These are phyloP conservation scores for Ogataea corticis DNA, from an alignment of 805 yeast species.

Conservation along the genomic window DNA sequence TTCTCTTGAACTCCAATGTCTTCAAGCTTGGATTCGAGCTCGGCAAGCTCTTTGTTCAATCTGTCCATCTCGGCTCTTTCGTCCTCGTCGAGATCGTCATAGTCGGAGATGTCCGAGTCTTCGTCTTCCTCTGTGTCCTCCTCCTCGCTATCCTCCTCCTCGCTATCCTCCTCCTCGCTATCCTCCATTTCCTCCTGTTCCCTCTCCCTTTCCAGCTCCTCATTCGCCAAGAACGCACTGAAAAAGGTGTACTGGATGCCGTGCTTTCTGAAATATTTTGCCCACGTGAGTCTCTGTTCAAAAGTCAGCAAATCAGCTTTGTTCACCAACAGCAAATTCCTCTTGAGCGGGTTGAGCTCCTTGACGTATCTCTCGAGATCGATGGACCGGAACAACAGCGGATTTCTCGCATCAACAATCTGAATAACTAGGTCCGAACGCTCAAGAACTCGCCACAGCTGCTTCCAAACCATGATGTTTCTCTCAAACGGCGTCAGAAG, in stretches of 20 bases:
- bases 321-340: conserved; percentile 81
- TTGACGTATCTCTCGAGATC: conserved; percentile 81
- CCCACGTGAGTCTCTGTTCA: conserved; percentile 83
- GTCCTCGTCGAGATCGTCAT: conserved; percentile 16
- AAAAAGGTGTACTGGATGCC: conserved; percentile 86
- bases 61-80: conserved; percentile 21
- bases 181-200: conserved; percentile 33
- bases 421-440: conserved; percentile 93
- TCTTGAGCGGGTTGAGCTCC: conserved; percentile 73
- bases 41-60: conserved; percentile 24
- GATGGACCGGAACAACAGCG: conserved; percentile 81
- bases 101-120: conserved; percentile 21
- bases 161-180: conserved; percentile 21
- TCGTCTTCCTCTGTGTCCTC: conserved; percentile 21
- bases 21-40: conserved; percentile 18
- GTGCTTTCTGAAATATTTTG: conserved; percentile 68
- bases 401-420: conserved; percentile 96
- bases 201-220: conserved; percentile 63
- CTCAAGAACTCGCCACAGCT: conserved; percentile 96
- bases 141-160: conserved; percentile 15
- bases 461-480: conserved; percentile 97
- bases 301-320: conserved; percentile 86
- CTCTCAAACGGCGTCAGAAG: conserved; percentile 95
- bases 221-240: conserved; percentile 86
- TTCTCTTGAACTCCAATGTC: conserved; percentile 23